phyloP scores from a whole-genome alignment of 306 rosid genomes.

The Cyclanthera cordifolia region DNA sequence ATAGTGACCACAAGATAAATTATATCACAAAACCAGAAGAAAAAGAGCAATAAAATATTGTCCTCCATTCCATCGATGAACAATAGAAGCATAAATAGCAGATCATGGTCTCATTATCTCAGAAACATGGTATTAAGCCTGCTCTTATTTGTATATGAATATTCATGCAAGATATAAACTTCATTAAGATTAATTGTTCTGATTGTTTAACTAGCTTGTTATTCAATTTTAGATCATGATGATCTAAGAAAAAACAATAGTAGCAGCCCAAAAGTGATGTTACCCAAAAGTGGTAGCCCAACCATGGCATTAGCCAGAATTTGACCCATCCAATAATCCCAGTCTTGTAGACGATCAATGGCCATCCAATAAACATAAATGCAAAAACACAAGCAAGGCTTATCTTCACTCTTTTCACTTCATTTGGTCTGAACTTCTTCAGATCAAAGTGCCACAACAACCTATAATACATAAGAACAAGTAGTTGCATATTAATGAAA shows the following conservation, averaged over 20 bases:
- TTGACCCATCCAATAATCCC: slow-evolving; percentile 95
- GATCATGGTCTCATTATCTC: neutral
- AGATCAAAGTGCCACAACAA: slow-evolving; percentile 62
- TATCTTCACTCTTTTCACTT: slow-evolving; percentile 72
- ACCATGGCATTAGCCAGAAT: slow-evolving; percentile 98
- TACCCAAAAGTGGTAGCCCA: slow-evolving; percentile 99
- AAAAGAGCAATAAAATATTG: neutral
- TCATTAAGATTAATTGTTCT: neutral
- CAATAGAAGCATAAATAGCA: neutral
- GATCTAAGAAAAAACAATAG: neutral
- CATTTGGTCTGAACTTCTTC: slow-evolving; percentile 74
- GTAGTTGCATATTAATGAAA: neutral
- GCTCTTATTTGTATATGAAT: neutral
- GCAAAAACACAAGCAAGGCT: slow-evolving; percentile 92
- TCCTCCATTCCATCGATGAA: neutral
- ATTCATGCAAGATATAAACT: neutral
- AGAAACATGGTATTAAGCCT: neutral
- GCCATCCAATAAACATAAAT: slow-evolving; percentile 85
- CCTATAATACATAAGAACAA: slow-evolving; percentile 33
- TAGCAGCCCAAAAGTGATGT: slow-evolving; percentile 22
- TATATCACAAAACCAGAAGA: neutral
- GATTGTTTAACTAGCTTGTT: neutral
- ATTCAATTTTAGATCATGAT: neutral
- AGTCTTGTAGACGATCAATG: slow-evolving; percentile 69
- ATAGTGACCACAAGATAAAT: neutral